A percentile compares a stretch with the other conserved stretches of the same genome.
phyloP scores from a whole-genome alignment of 306 rosid genomes.

The Begonia peltatifolia region DNA sequence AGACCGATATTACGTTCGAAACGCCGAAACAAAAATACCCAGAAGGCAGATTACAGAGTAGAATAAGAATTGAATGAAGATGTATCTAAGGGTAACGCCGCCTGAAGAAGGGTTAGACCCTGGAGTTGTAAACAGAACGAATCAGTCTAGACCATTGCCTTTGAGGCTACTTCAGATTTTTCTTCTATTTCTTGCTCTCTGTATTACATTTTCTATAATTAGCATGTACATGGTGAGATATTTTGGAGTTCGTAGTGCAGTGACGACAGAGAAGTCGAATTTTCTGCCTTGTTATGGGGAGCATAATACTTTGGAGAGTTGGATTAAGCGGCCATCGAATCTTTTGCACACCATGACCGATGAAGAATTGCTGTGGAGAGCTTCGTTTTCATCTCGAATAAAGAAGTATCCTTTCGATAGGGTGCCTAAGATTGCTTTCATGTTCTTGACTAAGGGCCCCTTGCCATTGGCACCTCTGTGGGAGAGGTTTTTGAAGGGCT shows the following conservation, averaged over 20 bases:
- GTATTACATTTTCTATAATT: conserved; percentile 47
- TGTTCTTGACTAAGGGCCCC: conserved; percentile 93
- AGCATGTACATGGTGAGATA: conserved; percentile 57
- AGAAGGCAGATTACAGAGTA: conserved; percentile 11
- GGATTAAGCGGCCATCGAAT: conserved; percentile 49
- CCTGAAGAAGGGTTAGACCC: conserved; percentile 70
- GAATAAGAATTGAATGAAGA: conserved; percentile 14
- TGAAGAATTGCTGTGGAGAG: conserved; percentile 62
- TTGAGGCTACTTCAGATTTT: conserved; percentile 40
- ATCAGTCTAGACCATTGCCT: conserved; percentile 50
- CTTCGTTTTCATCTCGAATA: conserved; percentile 53
- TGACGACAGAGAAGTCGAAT: conserved; percentile 29
- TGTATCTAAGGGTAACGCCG: conserved; percentile 59
- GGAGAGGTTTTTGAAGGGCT: conserved; percentile 89
- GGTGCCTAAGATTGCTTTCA: conserved; percentile 83
- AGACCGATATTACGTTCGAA: not conserved
- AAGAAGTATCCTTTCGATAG: conserved; percentile 52
- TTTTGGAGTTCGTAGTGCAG: conserved; percentile 49
- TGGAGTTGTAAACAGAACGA: conserved; percentile 20
- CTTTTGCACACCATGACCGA: conserved; percentile 70
- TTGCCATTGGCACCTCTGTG: conserved; percentile 85
- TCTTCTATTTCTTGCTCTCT: conserved; percentile 45
- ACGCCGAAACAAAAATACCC: not conserved
- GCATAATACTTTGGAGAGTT: conserved; percentile 34
- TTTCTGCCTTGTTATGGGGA: conserved; percentile 61